A percentile compares a stretch with the other conserved stretches of the same genome.
These are phyloP conservation scores for Populus hybrid DNA, from an alignment of 441 rosid genomes.

Conservation along the genomic window DNA sequence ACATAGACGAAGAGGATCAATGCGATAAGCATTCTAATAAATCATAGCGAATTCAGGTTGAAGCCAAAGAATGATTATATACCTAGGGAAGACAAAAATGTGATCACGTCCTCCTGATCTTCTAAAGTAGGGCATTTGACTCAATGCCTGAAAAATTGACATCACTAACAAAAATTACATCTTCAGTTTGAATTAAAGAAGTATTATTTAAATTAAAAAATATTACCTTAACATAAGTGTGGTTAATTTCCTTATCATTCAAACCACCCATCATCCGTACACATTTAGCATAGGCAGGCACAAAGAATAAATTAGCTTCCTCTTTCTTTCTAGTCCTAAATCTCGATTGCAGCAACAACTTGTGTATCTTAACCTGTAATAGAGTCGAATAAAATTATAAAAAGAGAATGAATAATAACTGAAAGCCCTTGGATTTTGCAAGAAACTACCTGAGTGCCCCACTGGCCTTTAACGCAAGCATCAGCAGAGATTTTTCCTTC, in stretches of 20 bases:
- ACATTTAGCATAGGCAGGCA: constrained; percentile 88
- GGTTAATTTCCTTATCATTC: constrained; percentile 87
- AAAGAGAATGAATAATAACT: background rate
- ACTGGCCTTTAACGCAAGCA: constrained; percentile 85
- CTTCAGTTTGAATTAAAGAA: background rate
- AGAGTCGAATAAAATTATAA: background rate
- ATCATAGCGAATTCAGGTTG: background rate
- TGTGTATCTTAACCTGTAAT: constrained; percentile 80
- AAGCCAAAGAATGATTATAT: background rate
- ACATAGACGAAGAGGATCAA: background rate
- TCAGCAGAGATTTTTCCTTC: constrained; percentile 53
- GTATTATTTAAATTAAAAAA: background rate
- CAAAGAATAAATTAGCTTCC: constrained; percentile 93
- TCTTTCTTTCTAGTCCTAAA: constrained; percentile 67
- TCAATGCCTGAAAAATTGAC: constrained; percentile 49
- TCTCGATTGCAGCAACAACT: constrained; percentile 54
- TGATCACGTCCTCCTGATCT: constrained; percentile 92
- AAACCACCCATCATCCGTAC: constrained; percentile 92
- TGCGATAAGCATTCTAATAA: background rate
- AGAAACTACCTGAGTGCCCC: constrained; percentile 89
- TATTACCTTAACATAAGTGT: constrained; percentile 73
- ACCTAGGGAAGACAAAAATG: constrained; percentile 95
- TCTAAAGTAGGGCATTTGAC: constrained; percentile 93
- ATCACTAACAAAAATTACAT: background rate
- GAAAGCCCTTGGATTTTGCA: background rate